phyloP scores from a whole-genome alignment of 2,329 filamentous ascomycete species.

The Plectosphaerella cucumerina region DNA sequence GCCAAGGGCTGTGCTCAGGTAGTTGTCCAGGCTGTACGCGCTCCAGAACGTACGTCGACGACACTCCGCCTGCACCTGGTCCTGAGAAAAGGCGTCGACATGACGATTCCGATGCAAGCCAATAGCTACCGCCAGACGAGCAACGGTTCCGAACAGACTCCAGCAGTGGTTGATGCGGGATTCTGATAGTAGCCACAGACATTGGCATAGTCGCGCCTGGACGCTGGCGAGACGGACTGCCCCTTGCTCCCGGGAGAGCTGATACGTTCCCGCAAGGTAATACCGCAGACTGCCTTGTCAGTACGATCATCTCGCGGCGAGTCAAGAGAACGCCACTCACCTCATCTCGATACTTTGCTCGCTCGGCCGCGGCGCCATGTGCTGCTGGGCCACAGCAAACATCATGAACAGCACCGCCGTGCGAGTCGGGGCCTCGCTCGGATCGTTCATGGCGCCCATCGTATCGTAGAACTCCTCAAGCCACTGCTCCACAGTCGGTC shows the following conservation, averaged over 20 bases:
- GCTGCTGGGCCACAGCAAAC: slow-evolving; percentile 46
- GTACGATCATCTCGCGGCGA: background rate
- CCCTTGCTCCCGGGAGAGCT: slow-evolving; percentile 30
- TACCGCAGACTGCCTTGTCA: slow-evolving; percentile 16
- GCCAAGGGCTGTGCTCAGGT: slow-evolving; percentile 58
- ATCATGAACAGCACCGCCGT: slow-evolving; percentile 21
- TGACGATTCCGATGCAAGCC: slow-evolving; percentile 30
- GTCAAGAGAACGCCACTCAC: background rate
- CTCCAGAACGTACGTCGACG: slow-evolving; percentile 54
- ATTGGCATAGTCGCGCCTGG: slow-evolving; percentile 34
- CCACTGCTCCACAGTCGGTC: slow-evolving; percentile 28
- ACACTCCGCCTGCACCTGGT: slow-evolving; percentile 23
- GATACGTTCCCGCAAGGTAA: slow-evolving; percentile 27
- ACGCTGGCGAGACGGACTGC: slow-evolving; percentile 30
- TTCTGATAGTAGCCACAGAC: slow-evolving; percentile 35
- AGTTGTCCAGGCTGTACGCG: slow-evolving; percentile 59
- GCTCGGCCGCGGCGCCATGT: slow-evolving; percentile 14
- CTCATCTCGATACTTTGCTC: background rate
- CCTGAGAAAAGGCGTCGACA: slow-evolving; percentile 19
- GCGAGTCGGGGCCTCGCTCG: background rate
- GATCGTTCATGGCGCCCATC: slow-evolving; percentile 28
- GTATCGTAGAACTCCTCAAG: slow-evolving; percentile 38
- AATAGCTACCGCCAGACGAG: slow-evolving; percentile 29
- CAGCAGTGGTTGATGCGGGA: slow-evolving; percentile 42
- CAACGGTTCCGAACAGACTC: slow-evolving; percentile 37